Evolutionary conservation across 1,139 yeast species (phyloP).

Genomic region (Debaryomyces coudertii): DNA sequence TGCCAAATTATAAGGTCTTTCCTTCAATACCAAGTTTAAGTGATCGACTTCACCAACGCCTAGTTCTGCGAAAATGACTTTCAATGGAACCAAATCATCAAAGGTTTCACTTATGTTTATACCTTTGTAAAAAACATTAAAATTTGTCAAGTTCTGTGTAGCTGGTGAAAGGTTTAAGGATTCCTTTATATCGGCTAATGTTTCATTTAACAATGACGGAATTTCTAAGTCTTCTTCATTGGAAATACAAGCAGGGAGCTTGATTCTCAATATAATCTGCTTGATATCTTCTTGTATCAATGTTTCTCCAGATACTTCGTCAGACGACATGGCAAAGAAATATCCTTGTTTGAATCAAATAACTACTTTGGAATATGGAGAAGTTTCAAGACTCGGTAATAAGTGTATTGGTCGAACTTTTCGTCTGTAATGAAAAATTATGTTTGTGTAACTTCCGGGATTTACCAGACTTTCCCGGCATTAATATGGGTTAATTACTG

Average conservation of each 20-base stretch:
- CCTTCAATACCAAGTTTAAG: constrained; percentile 29
- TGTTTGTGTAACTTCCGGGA: constrained; percentile 3
- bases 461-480: background rate
- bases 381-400: background rate
- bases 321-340: constrained; percentile 16
- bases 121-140: constrained; percentile 48
- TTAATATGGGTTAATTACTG: background rate
- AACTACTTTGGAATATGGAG: constrained; percentile 2
- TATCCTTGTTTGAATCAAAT: constrained; percentile 1
- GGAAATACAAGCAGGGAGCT: constrained; percentile 36
- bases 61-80: constrained; percentile 31
- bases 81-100: constrained; percentile 39
- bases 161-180: constrained; percentile 57
- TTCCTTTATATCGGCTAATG: constrained; percentile 61
- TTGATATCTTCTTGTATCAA: constrained; percentile 20
- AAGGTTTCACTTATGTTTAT: constrained; percentile 33
- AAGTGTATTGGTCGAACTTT: constrained; percentile 6
- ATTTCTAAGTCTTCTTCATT: constrained; percentile 33
- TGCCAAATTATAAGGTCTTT: constrained; percentile 44
- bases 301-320: constrained; percentile 14
- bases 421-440: background rate
- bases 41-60: constrained; percentile 22
- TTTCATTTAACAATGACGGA: constrained; percentile 41
- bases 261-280: constrained; percentile 32
- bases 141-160: constrained; percentile 65